These are phyloP conservation scores for Theileria annulata DNA, from an alignment of 169 alveolate species.

Conservation along the genomic window DNA sequence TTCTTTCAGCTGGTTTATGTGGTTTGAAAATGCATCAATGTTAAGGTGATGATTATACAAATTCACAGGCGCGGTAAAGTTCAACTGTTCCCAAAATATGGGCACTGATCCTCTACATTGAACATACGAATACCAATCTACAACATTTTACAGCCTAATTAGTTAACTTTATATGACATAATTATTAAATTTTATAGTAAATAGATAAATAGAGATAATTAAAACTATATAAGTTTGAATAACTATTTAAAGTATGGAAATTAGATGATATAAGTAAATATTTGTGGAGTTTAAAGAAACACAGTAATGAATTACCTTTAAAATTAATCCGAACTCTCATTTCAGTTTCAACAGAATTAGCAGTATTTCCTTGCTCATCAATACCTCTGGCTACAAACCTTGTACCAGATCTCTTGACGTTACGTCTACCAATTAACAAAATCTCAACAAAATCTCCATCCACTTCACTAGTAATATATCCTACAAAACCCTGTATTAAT, in stretches of 20 bases:
- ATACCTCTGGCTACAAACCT: conserved; percentile 94
- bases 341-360: conserved; percentile 95
- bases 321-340: conserved; percentile 77
- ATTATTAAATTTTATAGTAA: too few species aligned
- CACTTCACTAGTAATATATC: conserved; percentile 33
- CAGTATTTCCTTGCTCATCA: conserved; percentile 92
- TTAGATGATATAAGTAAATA: too few species aligned
- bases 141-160: conserved; percentile 5
- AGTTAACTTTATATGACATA: too few species aligned
- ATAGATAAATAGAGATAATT: too few species aligned
- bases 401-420: conserved; percentile 90
- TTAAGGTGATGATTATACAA: conserved; percentile 12
- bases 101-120: conserved; percentile 95
- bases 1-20: conserved; percentile 59
- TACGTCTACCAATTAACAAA: conserved; percentile 82
- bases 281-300: too few species aligned
- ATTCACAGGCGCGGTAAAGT: conserved; percentile 67
- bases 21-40: conserved; percentile 21
- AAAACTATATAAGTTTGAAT: too few species aligned
- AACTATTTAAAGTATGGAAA: too few species aligned
- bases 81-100: conserved; percentile 93
- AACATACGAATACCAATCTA: conserved; percentile 40
- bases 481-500: conserved; percentile 65
- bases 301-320: conserved; percentile 24
- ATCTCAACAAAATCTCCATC: conserved; percentile 49